Evolutionary conservation across 2,329 filamentous ascomycete species (phyloP).

Genomic region (Dichotomopilus funicola): DNA sequence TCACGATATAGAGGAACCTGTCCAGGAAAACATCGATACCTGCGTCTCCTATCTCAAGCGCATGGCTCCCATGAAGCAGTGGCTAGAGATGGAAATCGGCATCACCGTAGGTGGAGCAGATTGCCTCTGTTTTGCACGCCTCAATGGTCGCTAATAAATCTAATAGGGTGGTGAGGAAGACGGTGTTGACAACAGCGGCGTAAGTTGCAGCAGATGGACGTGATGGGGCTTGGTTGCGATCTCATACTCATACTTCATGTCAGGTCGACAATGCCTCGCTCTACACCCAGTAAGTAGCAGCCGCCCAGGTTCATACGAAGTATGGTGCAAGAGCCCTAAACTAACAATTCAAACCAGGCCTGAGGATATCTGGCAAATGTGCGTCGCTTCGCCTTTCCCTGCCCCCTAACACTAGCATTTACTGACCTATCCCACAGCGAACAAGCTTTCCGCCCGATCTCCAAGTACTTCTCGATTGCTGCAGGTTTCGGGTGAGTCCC

Average conservation of each 20-base stretch:
- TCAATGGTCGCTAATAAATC: background rate
- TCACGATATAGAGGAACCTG: constrained; percentile 63
- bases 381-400: constrained; percentile 33
- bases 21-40: constrained; percentile 86
- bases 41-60: constrained; percentile 92
- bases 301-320: background rate
- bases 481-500: constrained; percentile 66
- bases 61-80: constrained; percentile 94
- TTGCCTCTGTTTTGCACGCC: background rate
- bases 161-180: constrained; percentile 69
- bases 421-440: constrained; percentile 13
- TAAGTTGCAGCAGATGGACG: constrained; percentile 6
- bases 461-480: constrained; percentile 94
- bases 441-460: constrained; percentile 75
- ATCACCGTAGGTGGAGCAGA: constrained; percentile 58
- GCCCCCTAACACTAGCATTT: background rate
- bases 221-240: constrained; percentile 28
- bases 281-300: constrained; percentile 61
- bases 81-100: constrained; percentile 95
- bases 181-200: constrained; percentile 41
- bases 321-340: background rate
- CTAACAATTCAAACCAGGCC: constrained; percentile 38
- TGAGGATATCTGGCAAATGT: constrained; percentile 89
- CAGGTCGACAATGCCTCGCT: constrained; percentile 23
- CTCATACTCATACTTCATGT: background rate